phyloP scores from a whole-genome alignment of 768 basidiomycete genomes.

The Trametes cingulata region DNA sequence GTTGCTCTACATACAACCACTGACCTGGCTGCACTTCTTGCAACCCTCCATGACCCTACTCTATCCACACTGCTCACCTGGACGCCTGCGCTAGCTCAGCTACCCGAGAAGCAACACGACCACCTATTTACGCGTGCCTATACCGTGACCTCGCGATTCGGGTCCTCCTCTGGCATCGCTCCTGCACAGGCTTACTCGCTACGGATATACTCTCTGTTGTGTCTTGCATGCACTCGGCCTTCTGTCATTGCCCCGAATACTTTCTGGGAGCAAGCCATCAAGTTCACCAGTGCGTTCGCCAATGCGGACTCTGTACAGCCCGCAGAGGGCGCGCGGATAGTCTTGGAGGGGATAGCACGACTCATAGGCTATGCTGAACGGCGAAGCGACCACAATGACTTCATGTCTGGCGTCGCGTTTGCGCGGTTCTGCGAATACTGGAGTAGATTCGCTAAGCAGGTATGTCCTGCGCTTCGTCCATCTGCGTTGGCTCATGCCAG shows the following conservation, averaged over 20 bases:
- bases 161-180: conserved; percentile 33
- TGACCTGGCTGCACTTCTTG: conserved; percentile 31
- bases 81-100: conserved; percentile 44
- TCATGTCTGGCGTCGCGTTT: conserved; percentile 55
- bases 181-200: conserved; percentile 36
- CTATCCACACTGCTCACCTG: conserved; percentile 50
- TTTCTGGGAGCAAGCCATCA: conserved; percentile 72
- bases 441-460: conserved; percentile 66
- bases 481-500: conserved; percentile 31
- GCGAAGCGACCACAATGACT: conserved; percentile 37
- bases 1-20: conserved; percentile 35
- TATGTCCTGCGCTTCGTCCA: conserved; percentile 30
- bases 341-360: conserved; percentile 47
- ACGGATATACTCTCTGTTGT: conserved; percentile 46
- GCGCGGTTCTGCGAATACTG: conserved; percentile 71
- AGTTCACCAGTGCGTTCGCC: conserved; percentile 46
- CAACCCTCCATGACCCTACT: conserved; percentile 31
- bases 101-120: conserved; percentile 58
- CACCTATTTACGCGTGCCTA: conserved; percentile 62
- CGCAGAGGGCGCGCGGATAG: conserved; percentile 38
- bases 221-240: conserved; percentile 47
- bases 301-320: conserved; percentile 10
- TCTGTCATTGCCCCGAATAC: conserved; percentile 49
- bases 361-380: conserved; percentile 44
- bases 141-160: conserved; percentile 44